Base-by-base conservation (phyloP, 2,329 filamentous ascomycete species). In the Diaporthe vaccinii region DNA sequence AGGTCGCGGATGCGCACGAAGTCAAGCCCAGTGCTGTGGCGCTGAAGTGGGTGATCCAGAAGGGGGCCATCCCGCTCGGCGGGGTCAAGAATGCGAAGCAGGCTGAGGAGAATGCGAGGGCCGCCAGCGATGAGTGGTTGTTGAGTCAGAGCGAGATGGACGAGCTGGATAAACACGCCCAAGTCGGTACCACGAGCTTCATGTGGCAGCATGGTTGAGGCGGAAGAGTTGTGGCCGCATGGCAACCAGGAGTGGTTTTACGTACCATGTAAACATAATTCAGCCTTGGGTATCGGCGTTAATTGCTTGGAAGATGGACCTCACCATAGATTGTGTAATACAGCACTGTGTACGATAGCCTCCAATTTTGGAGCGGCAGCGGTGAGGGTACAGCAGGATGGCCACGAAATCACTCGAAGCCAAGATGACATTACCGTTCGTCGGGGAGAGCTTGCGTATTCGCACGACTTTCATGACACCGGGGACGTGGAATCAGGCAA, bases 41-140 rank as follows among this genome's bases (percentile, higher is more conserved):
- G 49, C 76, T 87, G 44, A 87, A 87, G 76, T 87, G 84, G 77
- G 83, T 83, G 14, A 82, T 87, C 41, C 83, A 83, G 67, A 87
- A 87, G 79, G 85, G 85, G 0, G 83, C 84, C 10, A 79, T 86
- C 8, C 86, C 85, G 0, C 77, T 87, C 3, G 84, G 85, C 7
- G 85, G 85, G 0, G 80, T 86, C 5, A 82, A 85, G 59, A 85
- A 84, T 59, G 77, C 80, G 22, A 81, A 82, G n/a, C 85, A 87
- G 80, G 84, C 83, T 8, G 79, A 83, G 73, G 80, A 85, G 72
- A 82, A 76, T 25, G 83, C 83, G 75, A 79, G 82, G 78, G 83
- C 82, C 62, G 78, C 85, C 20, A 73, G 75, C 39, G 75, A 73
- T 8, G 85, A 84, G 2, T 87, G 85, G 85, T 78, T 82, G 69